phyloP scores from a whole-genome alignment of 768 basidiomycete genomes.

The Tylopilus felleus region DNA sequence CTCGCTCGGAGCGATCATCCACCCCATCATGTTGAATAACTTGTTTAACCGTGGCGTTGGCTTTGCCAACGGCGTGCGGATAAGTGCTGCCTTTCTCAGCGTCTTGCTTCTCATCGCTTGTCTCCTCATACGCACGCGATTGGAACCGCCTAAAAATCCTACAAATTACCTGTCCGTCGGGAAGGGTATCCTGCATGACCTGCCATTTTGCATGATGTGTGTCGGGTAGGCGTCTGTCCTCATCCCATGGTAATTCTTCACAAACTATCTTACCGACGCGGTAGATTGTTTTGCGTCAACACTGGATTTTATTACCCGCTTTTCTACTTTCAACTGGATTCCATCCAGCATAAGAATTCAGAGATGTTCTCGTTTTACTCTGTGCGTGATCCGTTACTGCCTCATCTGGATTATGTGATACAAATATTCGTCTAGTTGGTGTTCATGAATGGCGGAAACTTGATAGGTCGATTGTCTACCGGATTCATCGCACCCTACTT shows the following conservation, averaged over 20 bases:
- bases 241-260: not conserved
- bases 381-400: slow-evolving; percentile 28
- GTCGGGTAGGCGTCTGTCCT: slow-evolving; percentile 16
- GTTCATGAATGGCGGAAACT: slow-evolving; percentile 48
- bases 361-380: slow-evolving; percentile 53
- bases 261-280: not conserved
- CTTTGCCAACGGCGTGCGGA: slow-evolving; percentile 48
- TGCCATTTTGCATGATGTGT: slow-evolving; percentile 16
- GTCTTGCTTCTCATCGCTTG: slow-evolving; percentile 35
- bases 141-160: slow-evolving; percentile 30
- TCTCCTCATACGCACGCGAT: slow-evolving; percentile 36
- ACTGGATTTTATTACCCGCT: slow-evolving; percentile 47
- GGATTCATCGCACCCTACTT: slow-evolving; percentile 39
- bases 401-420: not conserved
- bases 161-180: slow-evolving; percentile 16
- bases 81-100: slow-evolving; percentile 43
- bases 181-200: slow-evolving; percentile 14
- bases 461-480: slow-evolving; percentile 50
- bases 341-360: slow-evolving; percentile 45
- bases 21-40: slow-evolving; percentile 33
- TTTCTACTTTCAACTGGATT: slow-evolving; percentile 57
- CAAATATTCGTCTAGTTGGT: slow-evolving; percentile 35
- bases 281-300: slow-evolving; percentile 27
- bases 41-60: slow-evolving; percentile 12
- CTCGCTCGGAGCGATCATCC: slow-evolving; percentile 26